Evolutionary conservation across 2,329 filamentous ascomycete genomes (phyloP), one percentile per base, ranked within the genome.

Genomic region (Lomentospora prolificans): DNA sequence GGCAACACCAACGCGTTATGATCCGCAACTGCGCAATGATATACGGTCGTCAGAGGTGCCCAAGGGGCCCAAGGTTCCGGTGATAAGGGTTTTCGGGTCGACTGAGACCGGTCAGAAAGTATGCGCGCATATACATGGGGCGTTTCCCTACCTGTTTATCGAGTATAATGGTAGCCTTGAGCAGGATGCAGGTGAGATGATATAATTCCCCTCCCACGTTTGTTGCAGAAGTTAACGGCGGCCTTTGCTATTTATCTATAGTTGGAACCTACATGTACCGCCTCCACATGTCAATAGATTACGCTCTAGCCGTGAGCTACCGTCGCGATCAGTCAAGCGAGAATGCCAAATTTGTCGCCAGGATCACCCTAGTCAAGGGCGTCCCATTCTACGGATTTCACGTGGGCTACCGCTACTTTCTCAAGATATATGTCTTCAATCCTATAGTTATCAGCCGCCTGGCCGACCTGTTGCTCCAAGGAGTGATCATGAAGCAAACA

Each of bases 101-200:
- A 96, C 92, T 1, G 90, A 95, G 67, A 94, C 90, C 0, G 94
- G 94, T 0, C 91, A 97, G 71, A 96, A 95, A 66, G 90, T 96
- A 14, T 96, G 94, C 72, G 89, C 89, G 28, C 94, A 99, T 72
- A 83, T 99, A 56, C 94, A 97, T 70, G 94, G 95, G 58, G 90
- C 89, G 22, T 91, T 99, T 64, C 94, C 94, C 1, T 99, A 99
- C 66, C 75, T 97, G n/a, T 97, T 90, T 67, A 77, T 99, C 56
- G 86, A 92, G 68, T 96, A 96, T 68, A 75, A 79, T 51, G 90
- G 88, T 22, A 80, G 79, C 62, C 69, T 94, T 58, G 77, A 76
- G 41, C 74, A 78, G 8, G 79, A 87, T 60, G 79, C 85, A 67
- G 87, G 89, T 91, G 70, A 66, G 80, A 58, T 27, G 9, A 22